Conservation (phyloP, 2,329 filamentous ascomycete genomes). For the Didymella exigua region DNA sequence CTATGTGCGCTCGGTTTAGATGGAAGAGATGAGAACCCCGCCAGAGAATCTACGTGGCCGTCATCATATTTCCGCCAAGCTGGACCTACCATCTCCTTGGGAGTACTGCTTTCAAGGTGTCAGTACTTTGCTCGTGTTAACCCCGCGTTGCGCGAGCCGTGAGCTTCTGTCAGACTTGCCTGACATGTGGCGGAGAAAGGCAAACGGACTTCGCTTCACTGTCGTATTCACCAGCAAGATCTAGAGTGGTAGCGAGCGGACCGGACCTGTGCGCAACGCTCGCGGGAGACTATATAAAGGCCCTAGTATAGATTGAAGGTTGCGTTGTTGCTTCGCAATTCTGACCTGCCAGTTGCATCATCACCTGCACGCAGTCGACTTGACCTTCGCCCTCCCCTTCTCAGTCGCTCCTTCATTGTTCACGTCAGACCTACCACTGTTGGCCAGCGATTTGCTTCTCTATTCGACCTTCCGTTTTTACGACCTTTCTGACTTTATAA, state of each 20-base stretch:
- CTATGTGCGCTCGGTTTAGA: slow-evolving; percentile 4
- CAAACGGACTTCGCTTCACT: slow-evolving; percentile 15
- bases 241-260: slow-evolving; percentile 17
- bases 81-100: slow-evolving; percentile 4
- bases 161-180: slow-evolving; percentile 8
- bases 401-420: slow-evolving; percentile 2
- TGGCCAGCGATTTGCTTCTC: neutral
- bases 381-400: slow-evolving; percentile 1
- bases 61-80: slow-evolving; percentile 4
- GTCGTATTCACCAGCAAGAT: slow-evolving; percentile 15
- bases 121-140: slow-evolving; percentile 8
- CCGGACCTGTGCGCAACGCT: slow-evolving; percentile 20
- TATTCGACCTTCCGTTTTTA: neutral
- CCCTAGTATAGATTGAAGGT: slow-evolving; percentile 19
- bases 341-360: slow-evolving; percentile 16
- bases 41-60: slow-evolving; percentile 2
- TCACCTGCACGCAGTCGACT: slow-evolving; percentile 4
- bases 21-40: slow-evolving; percentile 5
- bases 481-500: neutral
- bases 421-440: neutral
- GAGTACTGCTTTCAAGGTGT: neutral
- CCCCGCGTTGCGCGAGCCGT: slow-evolving; percentile 18
- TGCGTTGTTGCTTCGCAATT: slow-evolving; percentile 26
- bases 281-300: slow-evolving; percentile 23
- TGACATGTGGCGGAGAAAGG: slow-evolving; percentile 16